Evolutionary conservation across 2,329 filamentous ascomycete genomes (phyloP), one percentile per base, ranked within the genome.

Genomic region (Fusarium udum): DNA sequence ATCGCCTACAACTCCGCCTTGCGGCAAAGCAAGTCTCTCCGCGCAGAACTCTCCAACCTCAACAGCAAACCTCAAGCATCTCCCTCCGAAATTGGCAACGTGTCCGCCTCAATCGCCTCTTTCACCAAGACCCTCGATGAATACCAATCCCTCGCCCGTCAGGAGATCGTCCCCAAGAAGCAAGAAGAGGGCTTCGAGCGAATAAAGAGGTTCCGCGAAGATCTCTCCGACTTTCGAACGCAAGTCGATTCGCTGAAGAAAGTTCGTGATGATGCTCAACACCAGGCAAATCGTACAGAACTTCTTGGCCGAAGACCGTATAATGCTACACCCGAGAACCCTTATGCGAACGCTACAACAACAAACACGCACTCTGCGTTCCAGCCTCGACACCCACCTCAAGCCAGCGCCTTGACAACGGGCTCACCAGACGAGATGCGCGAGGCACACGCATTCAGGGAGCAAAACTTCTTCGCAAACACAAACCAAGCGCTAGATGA

Each of bases 81-180:
- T 79, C 83, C 83, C 11, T 81, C 82, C 75, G 76, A 82, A 70
- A 79, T 87, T 82, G 92, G 92, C 79, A 92, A 94, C 82, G 90
- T 94, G 73, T 92, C 92, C n/a, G 92, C 91, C 26, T 93, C 93
- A 20, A 85, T 97, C 36, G 91, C 93, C 48, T 84, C 95, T 67
- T 95, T 99, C 82, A 90, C 93, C 52, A 94, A 96, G 69, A 97
- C 94, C 2, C 88, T 99, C 73, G 95, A 98, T 84, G 95, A 98
- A 80, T 99, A 99, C 86, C 90, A 92, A 78, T 88, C 89, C 62
- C 90, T 97, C 36, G 92, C 95, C 3, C 93, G 93, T 74, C 93
- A 95, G 78, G 96, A 99, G 82, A 90, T 97, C 37, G 95, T 97
- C 64, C 89, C 93, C 9, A 92, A 93, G 67, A 99, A 98, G 84